A percentile compares a stretch with the other conserved stretches of the same genome.
Evolutionary conservation across 306 rosid genomes (phyloP).

Genomic region (Sphenostylis stenocarpa): DNA sequence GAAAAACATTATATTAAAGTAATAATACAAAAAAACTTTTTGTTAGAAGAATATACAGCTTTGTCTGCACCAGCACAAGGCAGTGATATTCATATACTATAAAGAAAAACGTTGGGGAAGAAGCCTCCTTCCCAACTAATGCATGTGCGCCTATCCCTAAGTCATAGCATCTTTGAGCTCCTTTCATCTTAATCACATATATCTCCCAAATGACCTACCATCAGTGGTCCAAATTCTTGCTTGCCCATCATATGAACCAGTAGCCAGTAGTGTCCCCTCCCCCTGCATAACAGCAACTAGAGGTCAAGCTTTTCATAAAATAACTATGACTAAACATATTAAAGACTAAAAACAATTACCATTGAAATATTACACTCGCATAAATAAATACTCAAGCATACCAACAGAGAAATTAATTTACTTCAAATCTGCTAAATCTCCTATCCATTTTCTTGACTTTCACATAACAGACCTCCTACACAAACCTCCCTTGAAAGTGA

Average conservation of each 20-base stretch:
- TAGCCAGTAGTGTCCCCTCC: slow-evolving; percentile 90
- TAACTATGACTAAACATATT: background rate
- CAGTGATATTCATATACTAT: background rate
- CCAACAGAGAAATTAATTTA: background rate
- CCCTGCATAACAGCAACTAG: slow-evolving; percentile 46
- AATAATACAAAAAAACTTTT: background rate
- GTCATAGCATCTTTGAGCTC: slow-evolving; percentile 12
- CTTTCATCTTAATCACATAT: slow-evolving; percentile 6
- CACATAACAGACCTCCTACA: background rate
- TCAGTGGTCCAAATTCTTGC: slow-evolving; percentile 87
- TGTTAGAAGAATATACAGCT: background rate
- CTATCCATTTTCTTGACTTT: background rate
- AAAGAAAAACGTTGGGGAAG: background rate
- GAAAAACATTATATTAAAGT: background rate
- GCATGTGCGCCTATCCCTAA: background rate
- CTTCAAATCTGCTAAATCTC: background rate
- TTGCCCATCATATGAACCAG: slow-evolving; percentile 96
- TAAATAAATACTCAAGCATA: slow-evolving; percentile 14
- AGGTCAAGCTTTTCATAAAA: background rate
- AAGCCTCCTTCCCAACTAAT: background rate
- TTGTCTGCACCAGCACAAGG: too few relatives aligned
- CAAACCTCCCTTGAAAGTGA: background rate
- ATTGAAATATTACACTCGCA: background rate
- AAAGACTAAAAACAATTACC: background rate
- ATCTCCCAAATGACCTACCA: slow-evolving; percentile 49